These are phyloP conservation scores for Komagataella ulmi DNA, from an alignment of 805 yeast genomes.

Conservation along the genomic window DNA sequence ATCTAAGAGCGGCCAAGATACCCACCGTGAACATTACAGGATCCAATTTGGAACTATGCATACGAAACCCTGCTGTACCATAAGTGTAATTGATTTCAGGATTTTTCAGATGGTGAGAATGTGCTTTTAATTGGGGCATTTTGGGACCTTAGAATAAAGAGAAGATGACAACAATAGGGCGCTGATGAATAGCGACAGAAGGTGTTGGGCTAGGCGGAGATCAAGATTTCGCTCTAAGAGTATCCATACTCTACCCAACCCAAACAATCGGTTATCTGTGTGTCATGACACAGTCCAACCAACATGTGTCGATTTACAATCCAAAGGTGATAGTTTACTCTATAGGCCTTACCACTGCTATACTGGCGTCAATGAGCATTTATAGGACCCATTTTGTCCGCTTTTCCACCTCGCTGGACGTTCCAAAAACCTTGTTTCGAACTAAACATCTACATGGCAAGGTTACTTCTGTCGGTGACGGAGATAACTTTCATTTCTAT, in stretches of 20 bases:
- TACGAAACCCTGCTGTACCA: constrained; percentile 98
- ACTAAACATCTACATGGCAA: constrained; percentile 43
- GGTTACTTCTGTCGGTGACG: constrained; percentile 89
- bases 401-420: constrained; percentile 30
- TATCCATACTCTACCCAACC: neutral
- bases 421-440: constrained; percentile 34
- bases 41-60: constrained; percentile 54
- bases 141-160: neutral
- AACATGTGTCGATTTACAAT: constrained; percentile 2
- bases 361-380: constrained; percentile 26
- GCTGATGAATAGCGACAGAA: neutral
- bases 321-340: constrained; percentile 18
- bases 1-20: constrained; percentile 68
- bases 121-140: neutral
- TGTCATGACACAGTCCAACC: neutral
- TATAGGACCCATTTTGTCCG: constrained; percentile 36
- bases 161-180: neutral
- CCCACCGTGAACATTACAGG: constrained; percentile 80
- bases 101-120: neutral
- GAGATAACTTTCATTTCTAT: constrained; percentile 84
- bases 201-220: neutral
- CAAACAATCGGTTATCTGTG: constrained; percentile 1
- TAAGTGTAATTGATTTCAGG: constrained; percentile 20
- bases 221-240: neutral
- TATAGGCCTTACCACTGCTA: constrained; percentile 14